Percentiles rank a stretch among this genome's conserved stretches.
Conservation (phyloP, 176 grass and related monocot genomes). For the Thinopyrum elongatum region DNA sequence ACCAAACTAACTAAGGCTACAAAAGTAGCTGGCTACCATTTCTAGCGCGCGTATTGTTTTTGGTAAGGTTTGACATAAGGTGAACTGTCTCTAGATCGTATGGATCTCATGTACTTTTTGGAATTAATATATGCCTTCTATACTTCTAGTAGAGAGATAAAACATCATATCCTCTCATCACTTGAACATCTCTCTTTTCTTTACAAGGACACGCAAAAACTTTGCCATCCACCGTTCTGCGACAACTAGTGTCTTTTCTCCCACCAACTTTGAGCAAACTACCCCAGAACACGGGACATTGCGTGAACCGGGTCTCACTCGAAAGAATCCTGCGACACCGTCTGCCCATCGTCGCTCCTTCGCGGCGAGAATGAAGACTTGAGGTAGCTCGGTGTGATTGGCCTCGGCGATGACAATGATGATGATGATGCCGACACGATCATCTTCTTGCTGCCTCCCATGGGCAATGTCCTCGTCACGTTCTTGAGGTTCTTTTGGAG, state of each 20-base stretch:
- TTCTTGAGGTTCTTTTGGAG: constrained; percentile 42
- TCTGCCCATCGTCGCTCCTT: constrained; percentile 18
- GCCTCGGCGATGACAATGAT: constrained; percentile 2
- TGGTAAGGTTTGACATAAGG: no score
- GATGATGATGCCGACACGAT: background rate
- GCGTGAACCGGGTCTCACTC: background rate
- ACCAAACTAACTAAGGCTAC: no score
- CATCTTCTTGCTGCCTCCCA: constrained; percentile 18
- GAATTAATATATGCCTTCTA: background rate
- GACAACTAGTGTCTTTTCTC: background rate
- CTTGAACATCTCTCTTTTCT: background rate
- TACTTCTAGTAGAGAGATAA: background rate
- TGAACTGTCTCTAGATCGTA: background rate
- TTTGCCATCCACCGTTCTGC: background rate
- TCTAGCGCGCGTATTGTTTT: no score
- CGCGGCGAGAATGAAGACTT: constrained; percentile 33
- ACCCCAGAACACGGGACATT: background rate
- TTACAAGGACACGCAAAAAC: background rate
- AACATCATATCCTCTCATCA: background rate
- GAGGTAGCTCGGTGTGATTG: constrained; percentile 39
- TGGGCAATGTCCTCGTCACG: constrained; percentile 46
- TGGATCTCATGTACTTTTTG: background rate
- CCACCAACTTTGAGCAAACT: background rate
- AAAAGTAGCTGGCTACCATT: no score
- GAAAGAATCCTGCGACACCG: constrained; percentile 21